These are phyloP conservation scores for Obba rivulosa DNA, from an alignment of 768 basidiomycete species.

Conservation along the genomic window DNA sequence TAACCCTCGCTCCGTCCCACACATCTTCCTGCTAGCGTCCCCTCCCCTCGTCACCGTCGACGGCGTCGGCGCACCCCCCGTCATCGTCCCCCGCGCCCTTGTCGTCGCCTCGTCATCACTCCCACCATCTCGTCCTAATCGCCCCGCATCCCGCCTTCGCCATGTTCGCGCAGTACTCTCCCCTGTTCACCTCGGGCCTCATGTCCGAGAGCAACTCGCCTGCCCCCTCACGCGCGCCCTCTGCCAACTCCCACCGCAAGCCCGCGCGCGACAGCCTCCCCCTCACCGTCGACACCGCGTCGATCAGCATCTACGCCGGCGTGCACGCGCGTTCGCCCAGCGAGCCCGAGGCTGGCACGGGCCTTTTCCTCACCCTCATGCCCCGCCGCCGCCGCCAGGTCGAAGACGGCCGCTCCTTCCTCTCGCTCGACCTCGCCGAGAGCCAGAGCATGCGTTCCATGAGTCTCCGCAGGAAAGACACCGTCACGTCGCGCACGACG, in stretches of 20 bases:
- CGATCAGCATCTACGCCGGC: constrained; percentile 11
- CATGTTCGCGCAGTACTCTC: constrained; percentile 47
- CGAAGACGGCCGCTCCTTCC: constrained; percentile 45
- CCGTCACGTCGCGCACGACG: constrained; percentile 17
- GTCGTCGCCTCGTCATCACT: no score
- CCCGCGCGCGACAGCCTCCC: constrained; percentile 15
- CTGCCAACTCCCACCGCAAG: constrained; percentile 26
- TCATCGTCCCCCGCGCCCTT: no score
- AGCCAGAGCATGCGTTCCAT: constrained; percentile 37
- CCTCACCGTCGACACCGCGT: constrained; percentile 14
- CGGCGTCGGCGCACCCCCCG: no score
- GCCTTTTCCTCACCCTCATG: constrained; percentile 44
- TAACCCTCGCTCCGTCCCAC: no score
- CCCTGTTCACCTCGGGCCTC: constrained; percentile 62
- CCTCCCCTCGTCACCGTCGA: no score
- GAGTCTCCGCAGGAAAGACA: constrained; percentile 31
- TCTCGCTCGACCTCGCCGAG: constrained; percentile 66
- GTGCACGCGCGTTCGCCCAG: constrained; percentile 33
- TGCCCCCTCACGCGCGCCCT: constrained; percentile 14
- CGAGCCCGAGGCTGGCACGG: constrained; percentile 19
- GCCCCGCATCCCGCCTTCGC: background rate
- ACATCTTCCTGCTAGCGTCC: no score
- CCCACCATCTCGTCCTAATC: no score
- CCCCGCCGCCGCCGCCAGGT: constrained; percentile 32
- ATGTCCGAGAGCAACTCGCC: constrained; percentile 31